Percentiles rank a stretch among this genome's conserved stretches.
phyloP scores from a whole-genome alignment of 352 stramenopile species.

The Elongisporangium anandrum region DNA sequence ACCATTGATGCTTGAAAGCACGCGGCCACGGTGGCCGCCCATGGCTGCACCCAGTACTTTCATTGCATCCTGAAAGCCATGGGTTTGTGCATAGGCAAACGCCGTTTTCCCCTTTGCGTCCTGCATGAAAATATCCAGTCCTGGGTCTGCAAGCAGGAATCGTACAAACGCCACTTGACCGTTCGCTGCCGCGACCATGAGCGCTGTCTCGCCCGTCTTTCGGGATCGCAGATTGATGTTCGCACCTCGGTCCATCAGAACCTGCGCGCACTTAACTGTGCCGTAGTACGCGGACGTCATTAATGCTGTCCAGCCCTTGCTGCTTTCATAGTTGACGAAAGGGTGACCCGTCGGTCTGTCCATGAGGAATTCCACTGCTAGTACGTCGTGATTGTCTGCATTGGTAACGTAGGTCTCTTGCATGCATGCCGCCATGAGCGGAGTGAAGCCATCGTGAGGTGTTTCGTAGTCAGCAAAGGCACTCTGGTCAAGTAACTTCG shows the following conservation, averaged over 20 bases:
- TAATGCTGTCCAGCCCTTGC: constrained; percentile 38
- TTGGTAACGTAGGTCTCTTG: constrained; percentile 62
- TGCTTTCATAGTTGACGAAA: constrained; percentile 63
- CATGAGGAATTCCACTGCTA: constrained; percentile 57
- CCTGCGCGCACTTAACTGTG: constrained; percentile 40
- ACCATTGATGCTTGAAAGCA: constrained; percentile 29
- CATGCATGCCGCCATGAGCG: constrained; percentile 48
- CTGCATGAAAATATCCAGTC: constrained; percentile 26
- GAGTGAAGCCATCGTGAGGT: constrained; percentile 21
- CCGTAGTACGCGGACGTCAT: constrained; percentile 38
- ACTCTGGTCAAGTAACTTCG: constrained; percentile 42
- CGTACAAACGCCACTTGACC: constrained; percentile 44
- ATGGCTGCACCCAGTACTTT: constrained; percentile 40
- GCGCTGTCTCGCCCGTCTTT: constrained; percentile 28
- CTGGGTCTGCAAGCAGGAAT: constrained; percentile 38
- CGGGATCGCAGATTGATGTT: constrained; percentile 37
- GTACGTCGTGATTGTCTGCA: constrained; percentile 36
- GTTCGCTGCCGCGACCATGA: constrained; percentile 57
- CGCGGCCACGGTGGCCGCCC: constrained; percentile 28
- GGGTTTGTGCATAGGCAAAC: constrained; percentile 29
- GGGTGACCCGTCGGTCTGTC: constrained; percentile 44
- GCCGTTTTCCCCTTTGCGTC: constrained; percentile 37
- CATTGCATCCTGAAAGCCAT: constrained; percentile 23
- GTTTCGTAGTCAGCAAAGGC: constrained; percentile 73
- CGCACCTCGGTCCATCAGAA: constrained; percentile 46